Conservation (phyloP, 2,329 filamentous ascomycete genomes). For the Monosporascus sp. region DNA sequence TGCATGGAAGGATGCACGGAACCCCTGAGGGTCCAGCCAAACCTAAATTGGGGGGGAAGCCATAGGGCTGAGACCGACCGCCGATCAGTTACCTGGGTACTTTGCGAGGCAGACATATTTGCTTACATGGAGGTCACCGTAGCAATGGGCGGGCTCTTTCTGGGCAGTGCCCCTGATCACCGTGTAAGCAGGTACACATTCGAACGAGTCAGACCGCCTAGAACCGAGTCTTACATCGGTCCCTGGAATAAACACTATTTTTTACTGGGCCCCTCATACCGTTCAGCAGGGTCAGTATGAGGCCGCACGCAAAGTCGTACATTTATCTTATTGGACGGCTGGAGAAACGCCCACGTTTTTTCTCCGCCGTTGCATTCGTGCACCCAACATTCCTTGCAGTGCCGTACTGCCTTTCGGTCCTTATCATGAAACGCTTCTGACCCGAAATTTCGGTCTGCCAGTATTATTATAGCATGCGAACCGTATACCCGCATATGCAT, state of each 20-base stretch:
- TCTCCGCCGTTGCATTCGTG: not conserved
- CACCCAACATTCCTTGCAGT: not conserved
- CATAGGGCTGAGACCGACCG: not conserved
- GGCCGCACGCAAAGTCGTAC: too few relatives aligned
- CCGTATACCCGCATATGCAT: not conserved
- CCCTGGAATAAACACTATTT: not conserved
- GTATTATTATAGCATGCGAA: not conserved
- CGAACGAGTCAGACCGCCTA: not conserved
- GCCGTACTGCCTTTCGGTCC: not conserved
- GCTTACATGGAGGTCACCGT: not conserved
- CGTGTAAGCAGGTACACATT: not conserved
- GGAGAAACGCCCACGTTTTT: not conserved
- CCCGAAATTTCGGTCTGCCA: not conserved
- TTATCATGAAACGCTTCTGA: too few relatives aligned
- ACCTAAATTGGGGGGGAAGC: not conserved
- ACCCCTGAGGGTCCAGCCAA: not conserved
- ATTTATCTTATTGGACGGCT: not conserved
- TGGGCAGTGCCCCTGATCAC: not conserved
- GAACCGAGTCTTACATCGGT: not conserved
- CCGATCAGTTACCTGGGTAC: not conserved
- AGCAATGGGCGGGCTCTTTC: not conserved
- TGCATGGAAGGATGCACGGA: not conserved
- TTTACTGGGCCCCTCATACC: not conserved
- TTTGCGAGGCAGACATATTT: not conserved
- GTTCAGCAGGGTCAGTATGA: not conserved